A percentile compares a stretch with the other conserved stretches of the same genome.
phyloP scores from a whole-genome alignment of 306 rosid species.

The Sphenostylis stenocarpa region DNA sequence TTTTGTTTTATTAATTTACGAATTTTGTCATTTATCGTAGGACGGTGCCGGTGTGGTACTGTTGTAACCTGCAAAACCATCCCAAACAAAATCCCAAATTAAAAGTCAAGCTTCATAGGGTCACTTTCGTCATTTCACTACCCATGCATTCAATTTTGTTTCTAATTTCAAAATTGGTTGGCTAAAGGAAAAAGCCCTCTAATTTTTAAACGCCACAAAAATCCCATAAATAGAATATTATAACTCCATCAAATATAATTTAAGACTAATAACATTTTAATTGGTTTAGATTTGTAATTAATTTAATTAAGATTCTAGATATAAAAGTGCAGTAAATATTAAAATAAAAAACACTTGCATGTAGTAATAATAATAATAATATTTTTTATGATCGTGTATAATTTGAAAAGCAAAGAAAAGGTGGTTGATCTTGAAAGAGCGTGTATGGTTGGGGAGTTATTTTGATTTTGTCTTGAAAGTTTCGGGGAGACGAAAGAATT shows the following conservation, averaged over 20 bases:
- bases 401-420: slow-evolving; percentile 47
- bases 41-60: neutral
- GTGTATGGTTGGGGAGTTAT: slow-evolving; percentile 38
- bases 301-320: no score
- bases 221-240: neutral
- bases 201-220: neutral
- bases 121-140: slow-evolving; percentile 25
- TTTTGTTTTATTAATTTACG: neutral
- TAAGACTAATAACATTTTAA: neutral
- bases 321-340: no score
- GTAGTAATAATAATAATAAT: no score
- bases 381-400: neutral
- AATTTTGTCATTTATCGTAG: slow-evolving; percentile 3
- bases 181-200: neutral
- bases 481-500: slow-evolving; percentile 64
- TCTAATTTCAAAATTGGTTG: slow-evolving; percentile 29
- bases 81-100: no score
- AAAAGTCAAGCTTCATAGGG: neutral
- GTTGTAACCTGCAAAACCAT: no score
- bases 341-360: no score
- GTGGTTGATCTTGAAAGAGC: slow-evolving; percentile 51
- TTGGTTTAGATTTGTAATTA: no score
- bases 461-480: slow-evolving; percentile 39
- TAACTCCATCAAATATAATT: neutral
- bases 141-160: slow-evolving; percentile 2